Conservation (phyloP, 2,329 filamentous ascomycete genomes). For the Aspergillus intermedius region DNA sequence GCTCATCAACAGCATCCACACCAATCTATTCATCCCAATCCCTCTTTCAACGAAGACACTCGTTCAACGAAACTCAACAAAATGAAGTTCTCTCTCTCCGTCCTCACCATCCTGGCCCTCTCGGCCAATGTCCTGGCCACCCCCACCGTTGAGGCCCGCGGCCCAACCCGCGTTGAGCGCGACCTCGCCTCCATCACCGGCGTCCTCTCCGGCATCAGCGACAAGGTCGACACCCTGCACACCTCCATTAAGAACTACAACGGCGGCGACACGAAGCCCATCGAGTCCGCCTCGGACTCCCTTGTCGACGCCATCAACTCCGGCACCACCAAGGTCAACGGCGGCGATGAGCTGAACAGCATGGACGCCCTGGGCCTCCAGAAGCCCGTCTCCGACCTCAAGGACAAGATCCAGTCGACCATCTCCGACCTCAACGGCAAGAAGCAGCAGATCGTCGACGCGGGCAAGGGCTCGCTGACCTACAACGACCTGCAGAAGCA, state of each 20-base stretch:
- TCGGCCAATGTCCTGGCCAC: conserved; percentile 16
- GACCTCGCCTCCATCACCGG: conserved; percentile 11
- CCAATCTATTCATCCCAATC: background rate
- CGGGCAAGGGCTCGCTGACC: conserved; percentile 16
- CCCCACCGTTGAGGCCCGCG: conserved; percentile 12
- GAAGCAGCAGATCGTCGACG: conserved; percentile 20
- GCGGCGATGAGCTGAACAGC: conserved; percentile 14
- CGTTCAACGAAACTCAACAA: conserved; percentile 2
- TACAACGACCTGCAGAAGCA: conserved; percentile 20
- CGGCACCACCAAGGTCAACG: conserved; percentile 20
- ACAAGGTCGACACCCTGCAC: conserved; percentile 14
- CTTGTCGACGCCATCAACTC: conserved; percentile 20
- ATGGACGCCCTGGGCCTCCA: conserved; percentile 23
- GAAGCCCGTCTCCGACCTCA: conserved; percentile 21
- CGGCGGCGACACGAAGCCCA: conserved; percentile 14
- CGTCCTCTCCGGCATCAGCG: conserved; percentile 16
- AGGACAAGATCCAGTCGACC: conserved; percentile 16
- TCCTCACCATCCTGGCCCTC: conserved; percentile 18
- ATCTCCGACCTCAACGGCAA: conserved; percentile 20
- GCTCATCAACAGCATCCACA: background rate
- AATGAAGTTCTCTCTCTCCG: conserved; percentile 17
- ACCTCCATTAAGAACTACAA: conserved; percentile 19
- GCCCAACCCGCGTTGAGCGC: conserved; percentile 10
- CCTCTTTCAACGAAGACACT: background rate
- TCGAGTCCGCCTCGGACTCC: conserved; percentile 17